These are phyloP conservation scores for Xylariales sp. DNA, from an alignment of 2,329 filamentous ascomycete genomes.

Conservation along the genomic window DNA sequence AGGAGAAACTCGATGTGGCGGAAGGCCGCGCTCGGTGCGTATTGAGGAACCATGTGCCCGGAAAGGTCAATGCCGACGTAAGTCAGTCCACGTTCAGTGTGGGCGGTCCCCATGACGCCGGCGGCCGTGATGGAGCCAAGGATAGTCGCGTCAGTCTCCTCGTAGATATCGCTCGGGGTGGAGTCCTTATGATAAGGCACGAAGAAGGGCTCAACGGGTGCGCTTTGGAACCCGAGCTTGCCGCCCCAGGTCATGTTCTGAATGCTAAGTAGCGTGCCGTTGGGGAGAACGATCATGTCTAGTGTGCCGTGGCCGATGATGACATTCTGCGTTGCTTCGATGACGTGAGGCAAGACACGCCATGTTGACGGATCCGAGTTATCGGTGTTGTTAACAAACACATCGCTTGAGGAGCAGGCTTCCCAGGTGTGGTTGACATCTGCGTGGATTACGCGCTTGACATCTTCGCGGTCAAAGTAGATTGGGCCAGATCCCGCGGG, in stretches of 20 bases:
- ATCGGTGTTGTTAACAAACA: constrained; percentile 59
- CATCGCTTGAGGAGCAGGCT: constrained; percentile 42
- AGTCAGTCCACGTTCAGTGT: constrained; percentile 81
- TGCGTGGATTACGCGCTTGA: constrained; percentile 76
- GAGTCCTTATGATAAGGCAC: constrained; percentile 70
- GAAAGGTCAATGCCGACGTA: constrained; percentile 71
- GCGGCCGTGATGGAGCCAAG: constrained; percentile 64
- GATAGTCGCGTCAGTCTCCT: constrained; percentile 38
- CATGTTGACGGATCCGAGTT: constrained; percentile 65
- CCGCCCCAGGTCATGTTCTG: constrained; percentile 88
- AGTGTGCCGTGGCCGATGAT: constrained; percentile 78
- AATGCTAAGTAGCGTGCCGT: constrained; percentile 77
- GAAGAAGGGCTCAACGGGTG: constrained; percentile 72
- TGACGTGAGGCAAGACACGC: constrained; percentile 74
- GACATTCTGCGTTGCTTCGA: constrained; percentile 78
- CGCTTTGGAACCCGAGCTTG: constrained; percentile 72
- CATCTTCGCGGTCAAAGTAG: constrained; percentile 78
- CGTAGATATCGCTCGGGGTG: constrained; percentile 44
- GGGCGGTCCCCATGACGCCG: constrained; percentile 75
- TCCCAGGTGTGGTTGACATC: constrained; percentile 55
- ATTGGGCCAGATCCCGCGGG: constrained; percentile 68
- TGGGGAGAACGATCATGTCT: constrained; percentile 75
- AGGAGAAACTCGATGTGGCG: constrained; percentile 80
- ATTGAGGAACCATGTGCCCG: constrained; percentile 78
- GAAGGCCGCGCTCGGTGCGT: constrained; percentile 75